Percentiles rank a stretch among this genome's conserved stretches.
Conservation (phyloP, 345 rosid species). For the Combretum micranthum region DNA sequence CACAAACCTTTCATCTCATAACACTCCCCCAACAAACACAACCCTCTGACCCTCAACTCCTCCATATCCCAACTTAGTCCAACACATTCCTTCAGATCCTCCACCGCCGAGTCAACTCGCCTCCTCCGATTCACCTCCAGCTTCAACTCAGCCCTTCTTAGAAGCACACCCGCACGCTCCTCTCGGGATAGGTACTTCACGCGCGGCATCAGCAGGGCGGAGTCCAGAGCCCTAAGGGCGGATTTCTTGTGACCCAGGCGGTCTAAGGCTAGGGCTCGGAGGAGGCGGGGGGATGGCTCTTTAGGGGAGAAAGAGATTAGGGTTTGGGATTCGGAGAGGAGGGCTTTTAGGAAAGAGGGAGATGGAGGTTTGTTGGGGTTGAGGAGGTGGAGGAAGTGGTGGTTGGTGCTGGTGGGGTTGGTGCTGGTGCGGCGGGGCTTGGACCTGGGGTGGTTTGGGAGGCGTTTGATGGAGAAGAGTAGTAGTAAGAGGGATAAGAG, state of each 20-base stretch:
- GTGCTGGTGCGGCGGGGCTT: too few relatives aligned
- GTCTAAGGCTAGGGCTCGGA: conserved; percentile 46
- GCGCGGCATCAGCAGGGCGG: conserved; percentile 43
- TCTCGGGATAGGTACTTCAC: conserved; percentile 29
- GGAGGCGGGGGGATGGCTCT: conserved; percentile 47
- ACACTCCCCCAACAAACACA: conserved; percentile 40
- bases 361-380: conserved; percentile 25
- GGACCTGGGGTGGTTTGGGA: too few relatives aligned
- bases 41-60: conserved; percentile 11
- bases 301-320: conserved; percentile 42
- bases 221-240: conserved; percentile 49
- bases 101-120: conserved; percentile 52
- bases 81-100: conserved; percentile 43
- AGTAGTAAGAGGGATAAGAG: too few relatives aligned
- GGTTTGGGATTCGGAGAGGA: conserved; percentile 45
- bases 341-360: conserved; percentile 40
- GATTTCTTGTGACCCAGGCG: conserved; percentile 43
- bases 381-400: conserved; percentile 5
- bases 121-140: conserved; percentile 39
- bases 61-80: conserved; percentile 15
- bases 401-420: neutral
- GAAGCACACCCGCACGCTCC: conserved; percentile 45
- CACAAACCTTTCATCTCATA: conserved; percentile 31
- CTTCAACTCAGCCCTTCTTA: conserved; percentile 55
- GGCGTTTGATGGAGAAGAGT: too few relatives aligned